Conservation (phyloP, 306 rosid species). For the Vigna unguiculata region DNA sequence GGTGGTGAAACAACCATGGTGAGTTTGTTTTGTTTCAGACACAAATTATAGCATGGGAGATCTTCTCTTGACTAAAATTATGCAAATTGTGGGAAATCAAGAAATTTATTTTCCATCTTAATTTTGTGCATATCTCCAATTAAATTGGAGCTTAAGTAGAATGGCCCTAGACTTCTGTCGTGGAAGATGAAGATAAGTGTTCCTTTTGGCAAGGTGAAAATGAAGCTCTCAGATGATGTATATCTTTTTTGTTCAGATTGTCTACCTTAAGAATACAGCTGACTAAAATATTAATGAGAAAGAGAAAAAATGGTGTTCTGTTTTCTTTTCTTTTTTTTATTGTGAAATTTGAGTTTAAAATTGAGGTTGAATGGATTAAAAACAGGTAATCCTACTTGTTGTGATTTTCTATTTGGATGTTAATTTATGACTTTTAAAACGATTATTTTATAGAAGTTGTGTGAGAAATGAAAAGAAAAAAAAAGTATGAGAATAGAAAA, state of each 20-base stretch:
- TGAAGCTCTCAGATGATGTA: constrained; percentile 22
- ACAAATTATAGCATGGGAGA: constrained; percentile 5
- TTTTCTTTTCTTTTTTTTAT: not conserved
- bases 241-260: constrained; percentile 21
- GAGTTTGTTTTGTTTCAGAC: constrained; percentile 50
- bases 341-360: constrained; percentile 7
- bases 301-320: not conserved
- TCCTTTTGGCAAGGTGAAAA: constrained; percentile 34
- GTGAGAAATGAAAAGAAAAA: not conserved
- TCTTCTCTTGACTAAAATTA: constrained; percentile 38
- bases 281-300: constrained; percentile 15
- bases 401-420: not conserved
- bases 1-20: constrained; percentile 83
- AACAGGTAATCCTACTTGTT: not conserved
- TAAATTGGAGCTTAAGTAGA: constrained; percentile 36
- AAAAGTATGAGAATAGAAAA: not conserved
- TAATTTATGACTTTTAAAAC: not conserved
- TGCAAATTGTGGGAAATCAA: constrained; percentile 25
- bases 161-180: constrained; percentile 10
- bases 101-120: constrained; percentile 29
- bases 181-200: constrained; percentile 25
- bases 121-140: constrained; percentile 27
- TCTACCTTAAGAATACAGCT: constrained; percentile 11
- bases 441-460: not conserved
- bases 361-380: not conserved